These are phyloP conservation scores for Echites panduratus DNA, from an alignment of 257 asterid genomes.

Conservation along the genomic window DNA sequence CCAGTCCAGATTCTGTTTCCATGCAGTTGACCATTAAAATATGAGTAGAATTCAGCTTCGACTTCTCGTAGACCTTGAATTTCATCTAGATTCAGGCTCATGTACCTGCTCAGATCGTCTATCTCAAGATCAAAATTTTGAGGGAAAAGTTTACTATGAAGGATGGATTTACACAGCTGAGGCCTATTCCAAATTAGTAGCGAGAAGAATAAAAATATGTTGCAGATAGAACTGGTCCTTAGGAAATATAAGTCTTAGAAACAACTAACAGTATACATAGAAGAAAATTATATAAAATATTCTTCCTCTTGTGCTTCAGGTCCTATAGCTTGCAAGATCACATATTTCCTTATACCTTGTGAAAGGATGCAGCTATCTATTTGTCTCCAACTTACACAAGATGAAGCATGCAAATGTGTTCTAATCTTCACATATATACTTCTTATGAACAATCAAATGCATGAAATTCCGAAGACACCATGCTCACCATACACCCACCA, in stretches of 20 bases:
- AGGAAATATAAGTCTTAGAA: neutral
- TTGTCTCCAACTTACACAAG: neutral
- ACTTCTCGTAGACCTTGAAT: slow-evolving; percentile 62
- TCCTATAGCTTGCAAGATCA: neutral
- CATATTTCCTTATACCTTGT: neutral
- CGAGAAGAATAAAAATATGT: neutral
- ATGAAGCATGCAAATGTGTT: neutral
- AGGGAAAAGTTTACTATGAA: slow-evolving; percentile 1
- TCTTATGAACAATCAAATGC: neutral
- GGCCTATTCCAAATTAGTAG: neutral
- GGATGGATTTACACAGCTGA: slow-evolving; percentile 3
- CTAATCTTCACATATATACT: neutral
- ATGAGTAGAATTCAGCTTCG: slow-evolving; percentile 61
- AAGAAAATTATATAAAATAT: neutral
- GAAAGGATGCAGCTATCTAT: neutral
- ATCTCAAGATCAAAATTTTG: slow-evolving; percentile 13
- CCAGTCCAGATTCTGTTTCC: slow-evolving; percentile 83
- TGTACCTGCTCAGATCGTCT: slow-evolving; percentile 45
- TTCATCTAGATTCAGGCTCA: slow-evolving; percentile 50
- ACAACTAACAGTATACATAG: neutral
- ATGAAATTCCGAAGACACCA: neutral
- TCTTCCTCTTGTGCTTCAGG: neutral
- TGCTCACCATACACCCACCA: neutral
- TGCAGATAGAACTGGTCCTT: neutral
- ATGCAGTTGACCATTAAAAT: slow-evolving; percentile 62